Evolutionary conservation across 768 basidiomycete genomes (phyloP).

Genomic region (Sporobolomyces phaffii): DNA sequence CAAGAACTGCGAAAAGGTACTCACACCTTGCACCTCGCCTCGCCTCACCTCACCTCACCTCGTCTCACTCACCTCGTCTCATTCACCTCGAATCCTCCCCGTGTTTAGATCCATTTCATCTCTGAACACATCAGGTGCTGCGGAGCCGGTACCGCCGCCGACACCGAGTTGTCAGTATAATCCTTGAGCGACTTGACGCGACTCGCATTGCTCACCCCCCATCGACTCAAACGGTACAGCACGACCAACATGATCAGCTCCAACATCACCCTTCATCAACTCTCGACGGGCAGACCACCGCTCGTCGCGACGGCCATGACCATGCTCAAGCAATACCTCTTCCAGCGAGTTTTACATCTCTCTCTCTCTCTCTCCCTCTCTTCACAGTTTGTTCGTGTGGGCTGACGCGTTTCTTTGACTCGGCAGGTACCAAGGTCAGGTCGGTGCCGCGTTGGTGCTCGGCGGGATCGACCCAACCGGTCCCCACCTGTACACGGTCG

Average conservation of each 20-base stretch:
- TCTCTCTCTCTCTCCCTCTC: neutral
- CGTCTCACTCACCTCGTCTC: too few species aligned
- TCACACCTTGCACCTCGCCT: neutral
- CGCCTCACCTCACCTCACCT: too few species aligned
- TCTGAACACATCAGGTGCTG: conserved; percentile 93
- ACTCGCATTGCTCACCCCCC: too few species aligned
- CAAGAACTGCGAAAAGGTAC: conserved; percentile 99
- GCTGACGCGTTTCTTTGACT: neutral
- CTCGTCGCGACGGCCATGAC: conserved; percentile 98
- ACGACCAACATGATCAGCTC: conserved; percentile 85
- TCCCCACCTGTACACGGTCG: conserved; percentile 88
- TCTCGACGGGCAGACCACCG: conserved; percentile 85
- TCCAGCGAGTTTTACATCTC: conserved; percentile 54
- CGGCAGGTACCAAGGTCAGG: conserved; percentile 82
- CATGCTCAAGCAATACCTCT: conserved; percentile 94
- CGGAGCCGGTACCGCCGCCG: conserved; percentile 98
- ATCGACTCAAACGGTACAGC: too few species aligned
- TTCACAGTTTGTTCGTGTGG: neutral
- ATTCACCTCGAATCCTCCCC: too few species aligned
- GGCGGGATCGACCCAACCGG: conserved; percentile 94
- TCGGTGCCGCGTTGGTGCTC: conserved; percentile 92
- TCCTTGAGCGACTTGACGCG: too few species aligned
- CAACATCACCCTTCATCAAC: conserved; percentile 86
- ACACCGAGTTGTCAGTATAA: conserved; percentile 76
- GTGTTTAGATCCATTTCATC: conserved; percentile 86